Conservation (phyloP, 192 early-diverging fungal genomes). For the Gryganskiella cystojenkinii region DNA sequence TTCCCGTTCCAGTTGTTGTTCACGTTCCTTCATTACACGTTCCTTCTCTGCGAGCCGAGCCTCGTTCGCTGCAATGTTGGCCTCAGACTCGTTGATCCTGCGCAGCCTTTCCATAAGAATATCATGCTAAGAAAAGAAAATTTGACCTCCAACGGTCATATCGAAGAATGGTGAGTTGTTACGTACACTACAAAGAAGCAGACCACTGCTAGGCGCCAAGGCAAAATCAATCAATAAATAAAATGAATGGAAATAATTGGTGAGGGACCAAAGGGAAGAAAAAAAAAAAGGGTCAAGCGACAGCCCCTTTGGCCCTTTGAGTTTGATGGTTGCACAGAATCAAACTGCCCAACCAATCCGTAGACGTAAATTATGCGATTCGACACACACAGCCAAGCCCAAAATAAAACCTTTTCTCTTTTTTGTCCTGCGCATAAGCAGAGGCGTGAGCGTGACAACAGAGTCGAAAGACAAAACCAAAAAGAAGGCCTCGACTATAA, state of each 20-base stretch:
- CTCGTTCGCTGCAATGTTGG: conserved; percentile 19
- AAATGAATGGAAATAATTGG: background rate
- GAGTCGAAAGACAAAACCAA: too few relatives aligned
- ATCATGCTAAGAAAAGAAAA: conserved; percentile 2
- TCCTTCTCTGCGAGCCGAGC: conserved; percentile 32
- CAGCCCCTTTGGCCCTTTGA: too few relatives aligned
- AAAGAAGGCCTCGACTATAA: too few relatives aligned
- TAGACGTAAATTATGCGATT: too few relatives aligned
- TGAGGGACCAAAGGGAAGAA: background rate
- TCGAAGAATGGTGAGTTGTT: background rate
- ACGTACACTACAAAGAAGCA: background rate
- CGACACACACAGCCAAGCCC: too few relatives aligned
- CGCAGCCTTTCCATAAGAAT: conserved; percentile 17
- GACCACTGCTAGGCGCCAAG: background rate
- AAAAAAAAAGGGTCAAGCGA: too few relatives aligned
- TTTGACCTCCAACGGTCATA: too few relatives aligned
- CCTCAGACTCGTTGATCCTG: conserved; percentile 16
- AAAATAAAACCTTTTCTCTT: too few relatives aligned
- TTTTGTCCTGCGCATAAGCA: too few relatives aligned
- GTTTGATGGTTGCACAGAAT: too few relatives aligned
- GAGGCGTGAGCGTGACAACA: too few relatives aligned
- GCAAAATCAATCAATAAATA: background rate
- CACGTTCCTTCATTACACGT: conserved; percentile 26
- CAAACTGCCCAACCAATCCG: too few relatives aligned
- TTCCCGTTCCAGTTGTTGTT: conserved; percentile 20